Percentiles rank a stretch among this genome's conserved stretches.
phyloP scores from a whole-genome alignment of 345 rosid genomes.

The Draba incana region DNA sequence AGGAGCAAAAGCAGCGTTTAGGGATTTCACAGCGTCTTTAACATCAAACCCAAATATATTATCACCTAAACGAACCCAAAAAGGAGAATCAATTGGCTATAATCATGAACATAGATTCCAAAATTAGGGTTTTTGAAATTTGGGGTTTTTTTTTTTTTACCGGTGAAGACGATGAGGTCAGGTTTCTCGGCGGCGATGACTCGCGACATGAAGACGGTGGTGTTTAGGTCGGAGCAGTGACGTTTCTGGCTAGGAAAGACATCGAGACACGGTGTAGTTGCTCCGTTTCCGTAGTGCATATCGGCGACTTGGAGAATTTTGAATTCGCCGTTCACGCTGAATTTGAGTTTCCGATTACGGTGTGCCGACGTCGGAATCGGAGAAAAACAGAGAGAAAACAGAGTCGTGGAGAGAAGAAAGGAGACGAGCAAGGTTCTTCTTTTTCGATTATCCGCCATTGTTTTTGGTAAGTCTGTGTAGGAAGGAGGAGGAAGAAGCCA shows the following conservation, averaged over 20 bases:
- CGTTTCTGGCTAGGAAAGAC: conserved; percentile 54
- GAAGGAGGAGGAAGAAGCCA: no score
- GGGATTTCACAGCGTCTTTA: conserved; percentile 67
- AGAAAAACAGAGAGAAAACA: conserved; percentile 31
- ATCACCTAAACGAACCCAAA: conserved; percentile 58
- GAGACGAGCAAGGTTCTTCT: background rate
- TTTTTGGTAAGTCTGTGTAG: no score
- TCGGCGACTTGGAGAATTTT: conserved; percentile 94
- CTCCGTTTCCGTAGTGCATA: conserved; percentile 88
- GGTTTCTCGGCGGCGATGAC: conserved; percentile 90
- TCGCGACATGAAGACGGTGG: conserved; percentile 67
- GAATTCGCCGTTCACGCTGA: conserved; percentile 60
- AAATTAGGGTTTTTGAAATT: background rate
- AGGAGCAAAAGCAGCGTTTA: conserved; percentile 77
- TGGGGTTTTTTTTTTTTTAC: conserved; percentile 41
- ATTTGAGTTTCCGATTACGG: conserved; percentile 50
- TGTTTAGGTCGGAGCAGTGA: conserved; percentile 87
- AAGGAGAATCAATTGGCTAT: background rate
- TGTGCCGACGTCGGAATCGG: conserved; percentile 30
- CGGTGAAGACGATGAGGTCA: conserved; percentile 86
- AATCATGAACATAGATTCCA: background rate
- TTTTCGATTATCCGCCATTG: conserved; percentile 35
- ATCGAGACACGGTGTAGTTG: conserved; percentile 54
- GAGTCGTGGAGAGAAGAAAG: conserved; percentile 8
- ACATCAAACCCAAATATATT: conserved; percentile 72